Conservation (phyloP, 805 yeast species). For the Vanderwaltozyma yarrowii region DNA sequence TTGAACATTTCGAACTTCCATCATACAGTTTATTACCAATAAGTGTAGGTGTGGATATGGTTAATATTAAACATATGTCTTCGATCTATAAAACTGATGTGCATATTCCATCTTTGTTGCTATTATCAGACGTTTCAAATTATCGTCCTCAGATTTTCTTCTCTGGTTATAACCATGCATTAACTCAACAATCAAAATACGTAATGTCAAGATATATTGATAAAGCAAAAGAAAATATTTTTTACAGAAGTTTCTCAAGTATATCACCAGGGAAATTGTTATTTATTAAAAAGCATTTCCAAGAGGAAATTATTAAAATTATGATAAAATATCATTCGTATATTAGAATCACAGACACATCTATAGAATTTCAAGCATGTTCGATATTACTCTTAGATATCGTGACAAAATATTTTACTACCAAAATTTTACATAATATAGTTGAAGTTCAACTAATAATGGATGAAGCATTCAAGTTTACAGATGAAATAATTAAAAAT, state of each 20-base stretch:
- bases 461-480: slow-evolving; percentile 5
- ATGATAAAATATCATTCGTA: slow-evolving; percentile 23
- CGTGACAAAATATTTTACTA: slow-evolving; percentile 17
- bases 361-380: slow-evolving; percentile 17
- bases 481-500: slow-evolving; percentile 2
- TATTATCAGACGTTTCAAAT: not conserved
- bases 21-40: slow-evolving; percentile 17
- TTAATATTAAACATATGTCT: slow-evolving; percentile 11
- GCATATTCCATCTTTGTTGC: slow-evolving; percentile 10
- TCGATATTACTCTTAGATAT: slow-evolving; percentile 14
- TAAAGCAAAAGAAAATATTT: slow-evolving; percentile 4
- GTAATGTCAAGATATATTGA: slow-evolving; percentile 8
- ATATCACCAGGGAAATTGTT: slow-evolving; percentile 18
- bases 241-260: slow-evolving; percentile 12
- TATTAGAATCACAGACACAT: slow-evolving; percentile 15
- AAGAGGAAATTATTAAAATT: slow-evolving; percentile 11
- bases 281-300: slow-evolving; percentile 13
- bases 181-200: slow-evolving; percentile 13
- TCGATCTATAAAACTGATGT: slow-evolving; percentile 13
- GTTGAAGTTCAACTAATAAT: slow-evolving; percentile 18
- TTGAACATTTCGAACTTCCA: slow-evolving; percentile 14
- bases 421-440: slow-evolving; percentile 19
- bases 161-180: slow-evolving; percentile 13
- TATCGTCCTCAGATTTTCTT: slow-evolving; percentile 12
- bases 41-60: slow-evolving; percentile 15